Percentiles rank a stretch among this genome's conserved stretches.
Conservation (phyloP, 2,329 filamentous ascomycete species). For the Calonectria honghensis region DNA sequence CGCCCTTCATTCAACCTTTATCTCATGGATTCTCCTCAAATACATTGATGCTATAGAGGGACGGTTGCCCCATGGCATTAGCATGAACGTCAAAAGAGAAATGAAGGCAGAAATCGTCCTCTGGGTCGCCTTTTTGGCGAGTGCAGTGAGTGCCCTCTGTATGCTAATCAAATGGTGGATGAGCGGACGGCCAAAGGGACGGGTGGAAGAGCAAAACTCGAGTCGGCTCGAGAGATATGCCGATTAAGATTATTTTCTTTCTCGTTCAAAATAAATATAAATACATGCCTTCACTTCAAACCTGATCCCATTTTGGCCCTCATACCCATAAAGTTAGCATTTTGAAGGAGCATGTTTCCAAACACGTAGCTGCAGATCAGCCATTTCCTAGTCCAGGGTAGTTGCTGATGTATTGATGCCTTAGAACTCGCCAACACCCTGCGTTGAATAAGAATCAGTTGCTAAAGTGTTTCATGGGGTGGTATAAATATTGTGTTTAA, state of each 20-base stretch:
- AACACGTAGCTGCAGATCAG: no score
- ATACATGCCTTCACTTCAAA: no score
- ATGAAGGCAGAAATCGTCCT: slow-evolving; percentile 44
- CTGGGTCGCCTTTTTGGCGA: slow-evolving; percentile 49
- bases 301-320: no score
- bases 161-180: slow-evolving; percentile 51
- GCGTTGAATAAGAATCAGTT: no score
- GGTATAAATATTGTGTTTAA: neutral
- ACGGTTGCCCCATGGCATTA: slow-evolving; percentile 51
- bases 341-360: no score
- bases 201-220: slow-evolving; percentile 51
- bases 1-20: slow-evolving; percentile 45
- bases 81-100: slow-evolving; percentile 48
- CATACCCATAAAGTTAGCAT: no score
- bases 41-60: slow-evolving; percentile 48
- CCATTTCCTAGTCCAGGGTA: no score
- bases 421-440: no score
- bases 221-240: slow-evolving; percentile 38
- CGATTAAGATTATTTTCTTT: neutral
- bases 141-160: slow-evolving; percentile 46
- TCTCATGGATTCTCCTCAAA: slow-evolving; percentile 45
- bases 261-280: no score
- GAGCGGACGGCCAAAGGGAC: slow-evolving; percentile 52
- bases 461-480: no score
- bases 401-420: no score